Conservation (phyloP, 768 basidiomycete species). For the Clavulina sp. region DNA sequence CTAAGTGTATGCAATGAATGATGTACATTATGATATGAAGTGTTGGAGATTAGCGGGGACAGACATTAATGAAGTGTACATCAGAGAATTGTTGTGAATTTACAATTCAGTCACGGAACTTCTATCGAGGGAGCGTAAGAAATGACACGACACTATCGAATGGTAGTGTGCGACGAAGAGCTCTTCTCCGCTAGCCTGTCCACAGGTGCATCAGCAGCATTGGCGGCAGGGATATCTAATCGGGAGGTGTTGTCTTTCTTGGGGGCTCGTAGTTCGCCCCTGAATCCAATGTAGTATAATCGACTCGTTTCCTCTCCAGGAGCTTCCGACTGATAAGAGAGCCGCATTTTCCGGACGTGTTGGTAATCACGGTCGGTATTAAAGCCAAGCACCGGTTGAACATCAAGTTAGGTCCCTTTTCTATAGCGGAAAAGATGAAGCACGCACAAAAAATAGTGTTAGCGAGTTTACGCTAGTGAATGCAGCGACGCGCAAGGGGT, state of each 20-base stretch:
- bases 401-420: conserved; percentile 41
- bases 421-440: background rate
- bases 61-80: too few species aligned
- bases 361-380: background rate
- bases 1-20: too few species aligned
- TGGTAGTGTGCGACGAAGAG: conserved; percentile 19
- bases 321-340: conserved; percentile 12
- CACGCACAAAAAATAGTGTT: conserved; percentile 64
- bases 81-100: too few species aligned
- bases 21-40: too few species aligned
- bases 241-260: conserved; percentile 43
- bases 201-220: conserved; percentile 49
- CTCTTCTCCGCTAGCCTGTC: conserved; percentile 20
- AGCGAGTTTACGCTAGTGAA: conserved; percentile 59
- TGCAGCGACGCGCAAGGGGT: conserved; percentile 57
- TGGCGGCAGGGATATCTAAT: conserved; percentile 61
- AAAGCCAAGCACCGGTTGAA: background rate
- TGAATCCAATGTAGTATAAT: conserved; percentile 71
- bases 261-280: conserved; percentile 41
- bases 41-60: too few species aligned
- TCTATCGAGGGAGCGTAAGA: too few species aligned
- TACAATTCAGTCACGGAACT: too few species aligned
- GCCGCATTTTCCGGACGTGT: background rate
- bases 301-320: conserved; percentile 30
- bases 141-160: conserved; percentile 12